Conservation (phyloP, 176 grass and related monocot genomes). For the Musa beccarii region DNA sequence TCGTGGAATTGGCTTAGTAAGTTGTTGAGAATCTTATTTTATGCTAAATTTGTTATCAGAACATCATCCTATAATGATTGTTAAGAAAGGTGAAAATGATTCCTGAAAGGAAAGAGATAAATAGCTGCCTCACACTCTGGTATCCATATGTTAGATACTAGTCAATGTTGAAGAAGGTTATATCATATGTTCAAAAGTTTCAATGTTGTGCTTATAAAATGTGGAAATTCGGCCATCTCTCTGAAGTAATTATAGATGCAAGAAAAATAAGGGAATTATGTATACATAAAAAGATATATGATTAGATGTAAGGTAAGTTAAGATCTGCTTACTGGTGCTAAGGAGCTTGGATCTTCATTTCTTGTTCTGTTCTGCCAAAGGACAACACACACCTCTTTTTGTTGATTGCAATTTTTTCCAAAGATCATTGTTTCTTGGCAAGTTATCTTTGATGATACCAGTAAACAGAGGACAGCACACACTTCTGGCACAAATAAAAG, state of each 20-base stretch:
- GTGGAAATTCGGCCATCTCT: neutral
- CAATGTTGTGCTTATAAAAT: neutral
- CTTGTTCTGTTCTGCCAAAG: neutral
- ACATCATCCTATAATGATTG: neutral
- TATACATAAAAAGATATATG: neutral
- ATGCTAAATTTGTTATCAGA: neutral
- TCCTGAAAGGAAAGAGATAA: neutral
- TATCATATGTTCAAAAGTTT: neutral
- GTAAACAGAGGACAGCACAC: too few species aligned
- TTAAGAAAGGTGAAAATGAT: neutral
- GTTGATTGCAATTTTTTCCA: neutral
- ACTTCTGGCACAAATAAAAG: too few species aligned
- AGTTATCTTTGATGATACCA: too few species aligned
- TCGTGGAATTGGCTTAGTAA: constrained; percentile 96
- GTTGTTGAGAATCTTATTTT: constrained; percentile 8
- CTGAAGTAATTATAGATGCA: neutral
- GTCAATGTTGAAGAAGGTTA: neutral
- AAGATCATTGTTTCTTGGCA: too few species aligned
- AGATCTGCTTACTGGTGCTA: neutral
- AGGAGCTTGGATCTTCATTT: neutral
- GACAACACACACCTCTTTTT: neutral
- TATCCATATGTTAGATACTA: neutral
- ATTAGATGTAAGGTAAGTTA: neutral
- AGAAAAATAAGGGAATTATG: neutral
- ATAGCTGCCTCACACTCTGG: neutral